Evolutionary conservation across 1,284 basidiomycete genomes (phyloP).

Genomic region (Moesziomyces aphidis): DNA sequence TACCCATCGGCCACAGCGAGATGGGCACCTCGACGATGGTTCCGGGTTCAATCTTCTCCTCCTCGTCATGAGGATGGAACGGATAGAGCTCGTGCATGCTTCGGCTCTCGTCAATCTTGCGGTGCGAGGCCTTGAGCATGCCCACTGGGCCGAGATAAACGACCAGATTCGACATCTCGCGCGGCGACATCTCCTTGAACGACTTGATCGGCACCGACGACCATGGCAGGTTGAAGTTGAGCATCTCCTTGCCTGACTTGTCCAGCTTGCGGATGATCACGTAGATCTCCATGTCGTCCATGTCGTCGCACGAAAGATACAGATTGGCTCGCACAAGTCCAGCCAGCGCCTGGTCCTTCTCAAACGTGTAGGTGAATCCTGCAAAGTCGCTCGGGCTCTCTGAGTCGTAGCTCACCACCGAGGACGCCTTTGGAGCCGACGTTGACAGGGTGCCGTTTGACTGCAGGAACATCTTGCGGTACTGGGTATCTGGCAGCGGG

Average conservation of each 20-base stretch:
- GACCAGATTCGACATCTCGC: slow-evolving; percentile 1
- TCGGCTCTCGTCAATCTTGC: slow-evolving; percentile 5
- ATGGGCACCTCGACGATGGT: slow-evolving; percentile 4
- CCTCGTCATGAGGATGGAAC: slow-evolving; percentile 11
- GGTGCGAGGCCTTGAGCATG: slow-evolving; percentile 10
- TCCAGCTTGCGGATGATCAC: slow-evolving; percentile 12
- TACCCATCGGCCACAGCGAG: slow-evolving; percentile 7
- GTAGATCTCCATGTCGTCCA: slow-evolving; percentile 13
- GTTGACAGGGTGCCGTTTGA: not conserved
- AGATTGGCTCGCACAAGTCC: slow-evolving; percentile 6
- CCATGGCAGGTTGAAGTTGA: slow-evolving; percentile 8
- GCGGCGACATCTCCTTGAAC: slow-evolving; percentile 8
- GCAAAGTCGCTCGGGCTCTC: not conserved
- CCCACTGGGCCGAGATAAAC: slow-evolving; percentile 6
- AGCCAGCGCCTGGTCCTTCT: not conserved
- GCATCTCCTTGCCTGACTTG: slow-evolving; percentile 9
- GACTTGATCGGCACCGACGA: slow-evolving; percentile 2
- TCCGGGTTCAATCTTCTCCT: slow-evolving; percentile 4
- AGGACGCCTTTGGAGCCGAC: not conserved
- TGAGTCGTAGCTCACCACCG: slow-evolving; percentile 7
- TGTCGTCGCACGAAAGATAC: slow-evolving; percentile 1
- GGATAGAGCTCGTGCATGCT: slow-evolving; percentile 7
- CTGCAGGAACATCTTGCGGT: slow-evolving; percentile 5
- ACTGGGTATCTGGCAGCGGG: slow-evolving; percentile 2
- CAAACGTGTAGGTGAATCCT: slow-evolving; percentile 7